Percentiles rank a stretch among this genome's conserved stretches.
phyloP scores from a whole-genome alignment of 345 rosid species.

The Moricandia arvensis region DNA sequence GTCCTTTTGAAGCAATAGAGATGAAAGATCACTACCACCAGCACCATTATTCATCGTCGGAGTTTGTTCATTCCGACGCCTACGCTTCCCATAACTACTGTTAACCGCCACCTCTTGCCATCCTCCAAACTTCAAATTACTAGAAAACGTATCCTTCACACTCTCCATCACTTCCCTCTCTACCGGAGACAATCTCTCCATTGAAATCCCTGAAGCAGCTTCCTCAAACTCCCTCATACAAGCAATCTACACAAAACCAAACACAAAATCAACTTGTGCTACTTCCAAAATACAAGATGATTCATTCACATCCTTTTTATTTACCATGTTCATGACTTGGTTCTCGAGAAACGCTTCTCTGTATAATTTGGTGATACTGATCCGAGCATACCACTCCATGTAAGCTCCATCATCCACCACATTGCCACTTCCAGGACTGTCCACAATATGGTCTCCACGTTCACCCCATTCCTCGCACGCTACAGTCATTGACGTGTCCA shows the following conservation, averaged over 20 bases:
- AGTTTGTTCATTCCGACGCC: slow-evolving; percentile 37
- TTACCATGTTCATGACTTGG: slow-evolving; percentile 44
- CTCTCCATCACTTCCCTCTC: slow-evolving; percentile 42
- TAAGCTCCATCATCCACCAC: slow-evolving; percentile 54
- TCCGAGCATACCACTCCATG: slow-evolving; percentile 63
- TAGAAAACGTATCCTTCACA: slow-evolving; percentile 34
- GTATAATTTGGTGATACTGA: slow-evolving; percentile 44
- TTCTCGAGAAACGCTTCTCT: slow-evolving; percentile 41
- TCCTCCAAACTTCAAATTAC: slow-evolving; percentile 35
- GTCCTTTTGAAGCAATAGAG: slow-evolving; percentile 27
- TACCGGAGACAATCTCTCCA: slow-evolving; percentile 34
- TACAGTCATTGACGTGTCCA: slow-evolving; percentile 63
- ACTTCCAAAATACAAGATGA: not conserved
- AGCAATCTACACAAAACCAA: slow-evolving; percentile 30
- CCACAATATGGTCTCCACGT: slow-evolving; percentile 49
- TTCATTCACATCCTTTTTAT: not conserved
- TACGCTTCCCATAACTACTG: slow-evolving; percentile 35
- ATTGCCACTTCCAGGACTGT: slow-evolving; percentile 41
- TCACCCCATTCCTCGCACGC: slow-evolving; percentile 72
- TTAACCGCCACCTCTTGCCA: slow-evolving; percentile 38
- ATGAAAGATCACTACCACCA: slow-evolving; percentile 30
- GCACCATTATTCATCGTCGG: not conserved
- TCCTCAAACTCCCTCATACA: slow-evolving; percentile 41
- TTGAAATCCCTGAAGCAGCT: slow-evolving; percentile 27
- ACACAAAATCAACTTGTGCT: not conserved